phyloP scores from a whole-genome alignment of 805 yeast species.

The Candida orba region DNA sequence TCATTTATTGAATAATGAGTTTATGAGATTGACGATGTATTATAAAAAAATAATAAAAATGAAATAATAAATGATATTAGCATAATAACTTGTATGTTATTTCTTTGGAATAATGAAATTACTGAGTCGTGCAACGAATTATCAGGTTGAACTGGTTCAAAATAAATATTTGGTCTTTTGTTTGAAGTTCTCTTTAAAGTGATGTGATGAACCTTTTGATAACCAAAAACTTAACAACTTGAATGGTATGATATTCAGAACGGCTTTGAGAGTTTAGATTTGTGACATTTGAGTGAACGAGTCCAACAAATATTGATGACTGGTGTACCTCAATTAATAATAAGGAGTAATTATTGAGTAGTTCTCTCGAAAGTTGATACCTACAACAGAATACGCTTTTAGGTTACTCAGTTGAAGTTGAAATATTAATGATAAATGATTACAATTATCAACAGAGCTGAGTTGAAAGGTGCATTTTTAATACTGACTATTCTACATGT shows the following conservation, averaged over 20 bases:
- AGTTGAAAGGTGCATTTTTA: too few relatives aligned
- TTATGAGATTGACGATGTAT: too few relatives aligned
- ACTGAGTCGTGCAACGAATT: slow-evolving; percentile 2
- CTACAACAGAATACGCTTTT: too few relatives aligned
- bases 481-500: background rate
- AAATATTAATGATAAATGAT: too few relatives aligned
- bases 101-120: slow-evolving; percentile 12
- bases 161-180: slow-evolving; percentile 25
- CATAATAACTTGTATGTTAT: background rate
- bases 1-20: slow-evolving; percentile 18
- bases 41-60: too few relatives aligned
- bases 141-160: slow-evolving; percentile 13
- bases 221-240: slow-evolving; percentile 43
- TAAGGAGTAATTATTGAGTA: too few relatives aligned
- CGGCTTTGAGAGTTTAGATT: too few relatives aligned
- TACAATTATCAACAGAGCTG: too few relatives aligned
- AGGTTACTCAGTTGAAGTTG: too few relatives aligned
- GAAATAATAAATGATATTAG: background rate
- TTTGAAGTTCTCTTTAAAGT: slow-evolving; percentile 37
- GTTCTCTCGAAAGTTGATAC: too few relatives aligned
- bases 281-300: slow-evolving; percentile 18
- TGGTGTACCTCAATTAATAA: too few relatives aligned
- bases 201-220: slow-evolving; percentile 41
- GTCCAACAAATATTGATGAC: slow-evolving; percentile 27
- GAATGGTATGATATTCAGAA: slow-evolving; percentile 23